A percentile compares a stretch with the other conserved stretches of the same genome.
Conservation (phyloP, 768 basidiomycete species). For the Gelatoporia subvermispora region DNA sequence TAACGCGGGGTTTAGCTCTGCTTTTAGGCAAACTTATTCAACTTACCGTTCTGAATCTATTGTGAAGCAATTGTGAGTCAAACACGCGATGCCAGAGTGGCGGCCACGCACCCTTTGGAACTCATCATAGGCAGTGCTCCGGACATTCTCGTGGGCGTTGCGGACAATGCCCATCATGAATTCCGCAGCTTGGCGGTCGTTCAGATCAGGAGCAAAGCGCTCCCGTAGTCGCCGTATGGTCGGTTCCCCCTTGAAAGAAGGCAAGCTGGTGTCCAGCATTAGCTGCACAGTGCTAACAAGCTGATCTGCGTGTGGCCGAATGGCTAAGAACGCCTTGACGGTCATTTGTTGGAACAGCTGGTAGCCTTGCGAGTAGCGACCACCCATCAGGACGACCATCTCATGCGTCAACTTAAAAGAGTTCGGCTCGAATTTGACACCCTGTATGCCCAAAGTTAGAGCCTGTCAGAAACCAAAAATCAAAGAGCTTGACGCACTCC, state of each 20-base stretch:
- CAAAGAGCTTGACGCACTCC: conserved; percentile 45
- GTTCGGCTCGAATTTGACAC: conserved; percentile 97
- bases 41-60: conserved; percentile 43
- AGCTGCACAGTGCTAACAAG: conserved; percentile 83
- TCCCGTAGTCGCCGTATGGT: conserved; percentile 87
- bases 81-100: conserved; percentile 1
- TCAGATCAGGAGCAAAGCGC: conserved; percentile 77
- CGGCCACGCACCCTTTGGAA: conserved; percentile 73
- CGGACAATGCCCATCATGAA: conserved; percentile 86
- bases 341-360: conserved; percentile 90
- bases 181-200: conserved; percentile 89
- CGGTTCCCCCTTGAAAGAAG: conserved; percentile 93
- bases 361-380: conserved; percentile 90
- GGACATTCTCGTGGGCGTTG: conserved; percentile 92
- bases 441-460: conserved; percentile 38
- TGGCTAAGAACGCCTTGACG: conserved; percentile 93
- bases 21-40: conserved; percentile 8
- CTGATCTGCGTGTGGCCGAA: conserved; percentile 91
- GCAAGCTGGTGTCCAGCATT: conserved; percentile 93
- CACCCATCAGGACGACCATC: conserved; percentile 98
- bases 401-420: conserved; percentile 99
- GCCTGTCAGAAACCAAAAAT: not conserved
- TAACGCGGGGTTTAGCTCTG: too few species aligned
- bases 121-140: conserved; percentile 92
- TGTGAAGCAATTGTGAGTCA: not conserved